Base-by-base conservation (phyloP, 1,284 basidiomycete species). In the Ceratobasidium sp. region DNA sequence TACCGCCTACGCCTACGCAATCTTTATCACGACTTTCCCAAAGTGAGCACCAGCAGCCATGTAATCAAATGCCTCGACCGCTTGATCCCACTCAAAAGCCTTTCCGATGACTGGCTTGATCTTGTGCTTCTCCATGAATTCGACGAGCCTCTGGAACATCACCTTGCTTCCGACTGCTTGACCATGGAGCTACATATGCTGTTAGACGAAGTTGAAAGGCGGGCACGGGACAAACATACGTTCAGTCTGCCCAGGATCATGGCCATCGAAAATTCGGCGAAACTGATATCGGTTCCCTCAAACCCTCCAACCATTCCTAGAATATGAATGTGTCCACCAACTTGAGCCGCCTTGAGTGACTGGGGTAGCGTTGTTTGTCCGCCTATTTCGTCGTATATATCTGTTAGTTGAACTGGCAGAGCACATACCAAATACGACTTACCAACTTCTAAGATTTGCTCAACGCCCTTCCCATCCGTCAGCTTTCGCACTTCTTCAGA, bases 401-500 rank as follows among this genome's bases (percentile, higher is more conserved):
- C 57, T 61, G 23, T 40, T 20, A 40, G 38, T 62, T 40, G 61
- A 15, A 38, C 12, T 62, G 33, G 13, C 17, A 42, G 12, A 1
- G 20, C 13, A 17, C 38, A 15, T 2, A 42, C 42, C 38, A 4
- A 38, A 28, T 50, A 33, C 59, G 64, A 66, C 68, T 12, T 52
- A 71, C 68, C 68, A 46, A 71, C 44, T 59, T 71, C 68, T 13
- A 71, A 42, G 12, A 62, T 59, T 20, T 73, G 40, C 23, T 73
- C 70, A 48, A 73, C 59, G 6, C 59, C 70, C 5, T 59, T 57
- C 1, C 68, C 68, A 2, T 38, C 56, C 1, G 68, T 59, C 17
- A 90, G 84, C 66, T 86, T 86, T 59, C 87, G 78, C 1, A 90
- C 88, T 77, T 89, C 87, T 57, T 89, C 83, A 38, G 89, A 87